Evolutionary conservation across 2,329 filamentous ascomycete species (phyloP).

Genomic region (Alternaria sp.): DNA sequence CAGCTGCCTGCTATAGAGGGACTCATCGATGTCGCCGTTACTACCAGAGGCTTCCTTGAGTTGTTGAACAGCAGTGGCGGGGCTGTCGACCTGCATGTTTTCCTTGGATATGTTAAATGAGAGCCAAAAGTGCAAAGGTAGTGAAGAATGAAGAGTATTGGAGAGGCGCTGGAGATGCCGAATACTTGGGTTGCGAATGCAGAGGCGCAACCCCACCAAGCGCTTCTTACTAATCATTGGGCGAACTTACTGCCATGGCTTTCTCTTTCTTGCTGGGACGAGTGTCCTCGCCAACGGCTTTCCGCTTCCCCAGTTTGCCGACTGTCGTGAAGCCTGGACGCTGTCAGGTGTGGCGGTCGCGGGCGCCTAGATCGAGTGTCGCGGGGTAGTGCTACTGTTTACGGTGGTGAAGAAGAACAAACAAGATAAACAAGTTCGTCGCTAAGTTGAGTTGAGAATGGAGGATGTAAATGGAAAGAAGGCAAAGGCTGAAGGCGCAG

Average conservation of each 20-base stretch:
- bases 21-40: conserved; percentile 72
- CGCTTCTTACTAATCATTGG: background rate
- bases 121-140: conserved; percentile 10
- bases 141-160: background rate
- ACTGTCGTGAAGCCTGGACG: conserved; percentile 36
- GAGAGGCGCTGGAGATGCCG: conserved; percentile 14
- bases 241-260: conserved; percentile 52
- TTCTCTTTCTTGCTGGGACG: conserved; percentile 54
- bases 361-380: conserved; percentile 19
- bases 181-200: conserved; percentile 15
- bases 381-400: conserved; percentile 25
- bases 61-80: conserved; percentile 65
- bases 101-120: conserved; percentile 51
- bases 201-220: conserved; percentile 25
- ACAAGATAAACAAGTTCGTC: conserved; percentile 16
- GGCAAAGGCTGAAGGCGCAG: conserved; percentile 20
- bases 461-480: conserved; percentile 10
- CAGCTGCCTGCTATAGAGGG: conserved; percentile 72
- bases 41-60: conserved; percentile 59
- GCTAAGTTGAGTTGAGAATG: conserved; percentile 3
- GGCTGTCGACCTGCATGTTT: conserved; percentile 70
- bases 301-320: conserved; percentile 57
- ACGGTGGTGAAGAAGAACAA: conserved; percentile 5
- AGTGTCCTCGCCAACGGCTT: conserved; percentile 50
- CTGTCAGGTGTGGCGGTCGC: conserved; percentile 33